These are phyloP conservation scores for Daphne laureola DNA, from an alignment of 441 rosid genomes.

Conservation along the genomic window DNA sequence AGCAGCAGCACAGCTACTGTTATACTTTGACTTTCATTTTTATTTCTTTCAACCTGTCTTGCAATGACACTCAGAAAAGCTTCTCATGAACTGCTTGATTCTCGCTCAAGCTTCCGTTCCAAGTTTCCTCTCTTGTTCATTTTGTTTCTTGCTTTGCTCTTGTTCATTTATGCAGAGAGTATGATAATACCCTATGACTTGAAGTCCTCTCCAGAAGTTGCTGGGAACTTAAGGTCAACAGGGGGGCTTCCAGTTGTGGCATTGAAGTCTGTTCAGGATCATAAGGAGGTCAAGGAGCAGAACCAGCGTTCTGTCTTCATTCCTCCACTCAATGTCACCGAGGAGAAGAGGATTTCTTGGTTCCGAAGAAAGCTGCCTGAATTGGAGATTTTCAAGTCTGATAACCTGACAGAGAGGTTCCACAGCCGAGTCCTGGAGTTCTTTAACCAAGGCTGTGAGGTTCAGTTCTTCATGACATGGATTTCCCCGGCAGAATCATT, in stretches of 20 bases:
- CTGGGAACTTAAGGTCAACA: slow-evolving; percentile 10
- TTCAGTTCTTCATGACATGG: slow-evolving; percentile 64
- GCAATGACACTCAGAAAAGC: slow-evolving; percentile 18
- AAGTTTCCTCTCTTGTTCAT: slow-evolving; percentile 24
- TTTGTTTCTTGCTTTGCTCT: slow-evolving; percentile 25
- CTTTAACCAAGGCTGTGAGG: slow-evolving; percentile 34
- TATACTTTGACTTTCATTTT: no score
- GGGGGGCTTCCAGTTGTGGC: slow-evolving; percentile 15
- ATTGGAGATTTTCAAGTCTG: slow-evolving; percentile 44
- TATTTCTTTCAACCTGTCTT: no score
- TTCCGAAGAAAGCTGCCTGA: slow-evolving; percentile 31
- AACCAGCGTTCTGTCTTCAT: slow-evolving; percentile 21
- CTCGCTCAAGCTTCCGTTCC: slow-evolving; percentile 15
- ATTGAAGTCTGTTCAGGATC: slow-evolving; percentile 19
- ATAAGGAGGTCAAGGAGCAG: slow-evolving; percentile 8
- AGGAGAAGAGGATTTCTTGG: slow-evolving; percentile 44
- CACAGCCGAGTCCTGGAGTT: slow-evolving; percentile 41
- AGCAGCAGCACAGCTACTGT: no score
- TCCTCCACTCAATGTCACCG: slow-evolving; percentile 39
- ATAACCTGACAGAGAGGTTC: slow-evolving; percentile 33
- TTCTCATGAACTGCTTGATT: slow-evolving; percentile 18
- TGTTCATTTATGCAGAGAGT: slow-evolving; percentile 31
- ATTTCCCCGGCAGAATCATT: slow-evolving; percentile 36
- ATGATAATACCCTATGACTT: slow-evolving; percentile 18
- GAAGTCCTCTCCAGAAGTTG: slow-evolving; percentile 14